These are phyloP conservation scores for Phellopilus nigrolimitatus DNA, from an alignment of 1,284 basidiomycete genomes.

Conservation along the genomic window DNA sequence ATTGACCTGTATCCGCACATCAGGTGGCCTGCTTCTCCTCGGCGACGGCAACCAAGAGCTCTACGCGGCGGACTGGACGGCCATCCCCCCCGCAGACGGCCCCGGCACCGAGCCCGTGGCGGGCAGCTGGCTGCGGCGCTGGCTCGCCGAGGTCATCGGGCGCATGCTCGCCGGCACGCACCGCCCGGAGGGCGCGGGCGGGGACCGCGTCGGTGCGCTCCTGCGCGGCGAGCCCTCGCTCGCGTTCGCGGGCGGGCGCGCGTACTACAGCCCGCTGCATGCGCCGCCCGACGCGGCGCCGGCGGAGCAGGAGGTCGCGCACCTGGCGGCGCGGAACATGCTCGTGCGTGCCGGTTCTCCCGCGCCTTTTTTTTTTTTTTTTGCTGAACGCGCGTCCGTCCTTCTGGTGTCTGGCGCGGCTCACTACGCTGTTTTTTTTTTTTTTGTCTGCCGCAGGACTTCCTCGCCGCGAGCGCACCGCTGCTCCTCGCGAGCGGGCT, in stretches of 20 bases:
- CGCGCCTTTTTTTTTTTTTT: not conserved
- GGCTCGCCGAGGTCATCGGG: constrained; percentile 7
- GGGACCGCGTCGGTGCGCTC: not conserved
- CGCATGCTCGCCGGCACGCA: not conserved
- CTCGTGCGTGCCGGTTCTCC: not conserved
- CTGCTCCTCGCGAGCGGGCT: constrained; percentile 8
- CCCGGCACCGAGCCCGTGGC: not conserved
- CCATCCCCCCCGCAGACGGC: not conserved
- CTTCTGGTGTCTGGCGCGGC: not conserved
- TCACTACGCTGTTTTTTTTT: not conserved
- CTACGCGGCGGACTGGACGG: not conserved
- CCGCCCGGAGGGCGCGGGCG: constrained; percentile 9
- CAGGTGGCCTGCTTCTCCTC: constrained; percentile 15
- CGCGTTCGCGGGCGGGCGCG: not conserved
- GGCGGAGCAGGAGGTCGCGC: constrained; percentile 3
- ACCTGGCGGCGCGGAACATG: constrained; percentile 9
- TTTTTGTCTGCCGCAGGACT: constrained; percentile 9
- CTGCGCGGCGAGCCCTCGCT: constrained; percentile 3
- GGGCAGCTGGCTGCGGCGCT: constrained; percentile 3
- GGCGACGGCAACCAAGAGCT: constrained; percentile 11
- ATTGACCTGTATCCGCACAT: not conserved
- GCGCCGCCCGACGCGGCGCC: not conserved
- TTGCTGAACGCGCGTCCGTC: not conserved
- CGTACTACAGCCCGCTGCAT: constrained; percentile 13
- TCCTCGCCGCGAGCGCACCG: constrained; percentile 9